These are phyloP conservation scores for Paspalum vaginatum DNA, from an alignment of 176 grass and related monocot species.

Conservation along the genomic window DNA sequence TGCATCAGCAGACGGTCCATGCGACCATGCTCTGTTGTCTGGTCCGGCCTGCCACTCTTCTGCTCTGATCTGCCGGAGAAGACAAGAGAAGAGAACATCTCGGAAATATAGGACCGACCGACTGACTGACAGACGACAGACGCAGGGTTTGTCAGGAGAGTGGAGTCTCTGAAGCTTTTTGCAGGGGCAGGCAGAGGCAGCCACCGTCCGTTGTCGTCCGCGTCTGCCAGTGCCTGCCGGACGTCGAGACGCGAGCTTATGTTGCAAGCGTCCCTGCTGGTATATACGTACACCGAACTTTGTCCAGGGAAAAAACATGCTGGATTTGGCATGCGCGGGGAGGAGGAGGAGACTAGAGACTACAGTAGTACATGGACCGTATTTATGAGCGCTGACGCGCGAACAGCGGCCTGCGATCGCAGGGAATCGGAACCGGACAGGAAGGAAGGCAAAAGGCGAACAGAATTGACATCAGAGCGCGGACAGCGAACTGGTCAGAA, in stretches of 20 bases:
- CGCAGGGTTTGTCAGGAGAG: conserved; percentile 18
- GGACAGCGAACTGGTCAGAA: conserved; percentile 7
- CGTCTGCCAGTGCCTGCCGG: not conserved
- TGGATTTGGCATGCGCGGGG: not conserved
- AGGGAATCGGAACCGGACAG: conserved; percentile 29
- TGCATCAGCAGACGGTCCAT: too few relatives aligned
- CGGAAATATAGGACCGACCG: conserved; percentile 28
- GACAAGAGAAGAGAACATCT: too few relatives aligned
- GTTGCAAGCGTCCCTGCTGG: not conserved
- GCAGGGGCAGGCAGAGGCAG: not conserved
- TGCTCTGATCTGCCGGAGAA: too few relatives aligned
- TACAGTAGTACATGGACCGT: not conserved
- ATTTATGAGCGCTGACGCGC: conserved; percentile 40
- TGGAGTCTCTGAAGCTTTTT: conserved; percentile 18
- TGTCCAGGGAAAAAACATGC: conserved; percentile 34
- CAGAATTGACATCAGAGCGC: conserved; percentile 8
- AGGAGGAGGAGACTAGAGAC: conserved; percentile 26
- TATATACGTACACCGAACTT: conserved; percentile 23
- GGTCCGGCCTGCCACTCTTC: too few relatives aligned
- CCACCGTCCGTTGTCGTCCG: not conserved
- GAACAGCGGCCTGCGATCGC: not conserved
- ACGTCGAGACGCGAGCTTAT: not conserved
- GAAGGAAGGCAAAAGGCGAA: not conserved
- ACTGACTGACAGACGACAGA: not conserved
- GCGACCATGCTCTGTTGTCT: too few relatives aligned